phyloP scores from a whole-genome alignment of 768 basidiomycete genomes.

The Rossbeevera mucosa region DNA sequence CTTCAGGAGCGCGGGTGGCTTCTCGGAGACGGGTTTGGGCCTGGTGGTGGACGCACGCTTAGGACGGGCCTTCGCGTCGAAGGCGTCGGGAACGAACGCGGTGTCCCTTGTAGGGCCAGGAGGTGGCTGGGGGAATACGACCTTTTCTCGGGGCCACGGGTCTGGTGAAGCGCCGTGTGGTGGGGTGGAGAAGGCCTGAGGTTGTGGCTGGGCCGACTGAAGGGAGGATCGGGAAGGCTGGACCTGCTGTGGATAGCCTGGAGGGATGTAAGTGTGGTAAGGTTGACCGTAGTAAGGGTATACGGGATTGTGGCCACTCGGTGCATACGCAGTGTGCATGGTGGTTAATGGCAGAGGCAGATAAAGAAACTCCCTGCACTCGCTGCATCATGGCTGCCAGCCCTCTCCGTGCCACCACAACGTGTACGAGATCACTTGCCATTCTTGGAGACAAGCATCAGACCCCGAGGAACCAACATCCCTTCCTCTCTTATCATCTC shows the following conservation, averaged over 20 bases:
- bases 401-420: constrained; percentile 12
- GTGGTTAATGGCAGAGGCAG: constrained; percentile 9
- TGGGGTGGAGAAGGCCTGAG: constrained; percentile 25
- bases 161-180: constrained; percentile 31
- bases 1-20: constrained; percentile 43
- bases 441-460: constrained; percentile 33
- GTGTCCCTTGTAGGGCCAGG: neutral
- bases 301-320: constrained; percentile 34
- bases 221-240: neutral
- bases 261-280: constrained; percentile 35
- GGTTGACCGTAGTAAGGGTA: constrained; percentile 47
- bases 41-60: constrained; percentile 35
- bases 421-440: constrained; percentile 23
- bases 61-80: constrained; percentile 25
- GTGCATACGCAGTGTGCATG: constrained; percentile 11
- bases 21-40: constrained; percentile 22
- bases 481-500: neutral
- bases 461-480: neutral
- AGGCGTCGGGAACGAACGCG: constrained; percentile 25
- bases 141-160: constrained; percentile 34
- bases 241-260: constrained; percentile 19
- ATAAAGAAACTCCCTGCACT: constrained; percentile 11
- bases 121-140: constrained; percentile 24
- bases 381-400: constrained; percentile 25
- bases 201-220: constrained; percentile 7